Evolutionary conservation across 208 protist genomes (phyloP), one percentile per base, ranked within the genome.

Genomic region (Hexamita inflata): DNA sequence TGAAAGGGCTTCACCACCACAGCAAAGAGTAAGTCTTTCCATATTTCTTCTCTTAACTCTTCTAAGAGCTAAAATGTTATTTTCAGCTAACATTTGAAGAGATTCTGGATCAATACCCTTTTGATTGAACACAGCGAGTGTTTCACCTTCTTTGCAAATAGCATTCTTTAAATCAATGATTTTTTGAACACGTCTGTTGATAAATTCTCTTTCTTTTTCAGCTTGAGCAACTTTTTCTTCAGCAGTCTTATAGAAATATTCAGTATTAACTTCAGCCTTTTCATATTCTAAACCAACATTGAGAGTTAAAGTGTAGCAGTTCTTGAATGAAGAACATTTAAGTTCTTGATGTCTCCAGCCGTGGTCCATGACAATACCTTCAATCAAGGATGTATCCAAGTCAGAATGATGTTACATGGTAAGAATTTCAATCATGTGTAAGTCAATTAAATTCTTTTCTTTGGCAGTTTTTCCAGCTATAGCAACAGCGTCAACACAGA

Each of bases 251-350:
- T 97, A 98, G 82, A 93, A 94, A 81, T 98, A 96, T 42, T 89
- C 88, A 1, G 94, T 91, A 59, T 96, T 96, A 29, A 99, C 90
- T 86, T 98, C 94, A 77, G 84, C 90, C 76, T 96, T 95, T 84
- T 99, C 95, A 77, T 97, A 99, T 85, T 99, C 96, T 26, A 99
- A 87, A 15, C 93, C 96, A 40, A 99, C 94, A 86, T 99, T 99
- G 81, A 89, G 94, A 0, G 91, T 98, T 29, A 99, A 88, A 76
- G 99, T 95, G 82, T 91, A 94, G n/a, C 83, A 86, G 78, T 99
- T 97, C 79, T 94, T 88, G 2, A 96, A 78, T 49, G 87, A 82
- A 79, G 93, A 94, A 53, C 91, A 92, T 93, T 98, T 98, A 35
- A 30, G 30, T 78, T 97, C 93, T 49, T 92, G 94, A 83, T 99